These are phyloP conservation scores for Orobanche coerulescens DNA, from an alignment of 257 asterid species.

Conservation along the genomic window DNA sequence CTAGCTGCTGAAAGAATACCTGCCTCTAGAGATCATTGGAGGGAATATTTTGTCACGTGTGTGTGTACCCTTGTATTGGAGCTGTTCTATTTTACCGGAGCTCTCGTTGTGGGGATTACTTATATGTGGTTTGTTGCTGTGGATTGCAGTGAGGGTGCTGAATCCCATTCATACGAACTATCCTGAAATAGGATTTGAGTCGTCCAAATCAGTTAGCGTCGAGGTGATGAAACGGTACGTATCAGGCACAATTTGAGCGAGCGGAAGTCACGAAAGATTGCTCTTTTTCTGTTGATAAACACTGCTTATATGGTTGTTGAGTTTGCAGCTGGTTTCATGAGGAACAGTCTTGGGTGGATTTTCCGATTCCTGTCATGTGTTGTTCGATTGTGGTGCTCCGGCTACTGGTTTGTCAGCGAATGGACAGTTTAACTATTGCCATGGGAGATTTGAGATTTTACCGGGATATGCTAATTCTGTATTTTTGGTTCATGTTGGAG, in stretches of 20 bases:
- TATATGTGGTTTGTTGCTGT: slow-evolving; percentile 67
- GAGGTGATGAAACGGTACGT: slow-evolving; percentile 74
- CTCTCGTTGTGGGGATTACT: slow-evolving; percentile 87
- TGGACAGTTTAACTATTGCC: slow-evolving; percentile 76
- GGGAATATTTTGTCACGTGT: slow-evolving; percentile 67
- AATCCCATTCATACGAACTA: slow-evolving; percentile 38
- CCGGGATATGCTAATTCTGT: slow-evolving; percentile 92
- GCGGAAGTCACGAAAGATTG: slow-evolving; percentile 84
- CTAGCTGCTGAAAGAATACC: slow-evolving; percentile 49
- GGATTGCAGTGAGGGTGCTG: slow-evolving; percentile 66
- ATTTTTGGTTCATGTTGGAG: slow-evolving; percentile 85
- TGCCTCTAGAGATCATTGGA: slow-evolving; percentile 50
- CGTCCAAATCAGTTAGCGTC: slow-evolving; percentile 40
- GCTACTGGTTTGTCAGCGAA: slow-evolving; percentile 94
- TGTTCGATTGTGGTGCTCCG: slow-evolving; percentile 96
- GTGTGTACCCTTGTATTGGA: slow-evolving; percentile 70
- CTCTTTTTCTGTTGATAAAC: slow-evolving; percentile 76
- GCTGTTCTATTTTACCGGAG: slow-evolving; percentile 66
- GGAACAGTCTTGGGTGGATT: slow-evolving; percentile 96
- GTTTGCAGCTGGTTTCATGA: slow-evolving; percentile 87
- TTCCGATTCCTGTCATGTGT: slow-evolving; percentile 98
- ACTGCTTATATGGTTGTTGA: slow-evolving; percentile 93
- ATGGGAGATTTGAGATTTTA: slow-evolving; percentile 94
- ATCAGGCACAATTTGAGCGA: slow-evolving; percentile 79
- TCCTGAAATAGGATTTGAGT: slow-evolving; percentile 64